A percentile compares a stretch with the other conserved stretches of the same genome.
Evolutionary conservation across 768 basidiomycete species (phyloP).

Genomic region (Collybiopsis luxurians): DNA sequence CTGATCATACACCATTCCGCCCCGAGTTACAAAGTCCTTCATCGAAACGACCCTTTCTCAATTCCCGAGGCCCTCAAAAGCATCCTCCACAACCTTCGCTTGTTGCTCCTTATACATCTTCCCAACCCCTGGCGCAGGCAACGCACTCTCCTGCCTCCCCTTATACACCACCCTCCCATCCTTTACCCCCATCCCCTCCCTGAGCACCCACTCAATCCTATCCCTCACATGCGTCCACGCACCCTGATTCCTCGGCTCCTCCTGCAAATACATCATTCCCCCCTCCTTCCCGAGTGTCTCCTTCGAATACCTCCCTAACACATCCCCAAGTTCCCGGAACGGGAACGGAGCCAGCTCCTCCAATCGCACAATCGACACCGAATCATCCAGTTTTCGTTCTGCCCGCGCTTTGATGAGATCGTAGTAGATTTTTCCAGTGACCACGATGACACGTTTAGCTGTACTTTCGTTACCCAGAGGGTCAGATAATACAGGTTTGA

Average conservation of each 20-base stretch:
- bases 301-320: conserved; percentile 43
- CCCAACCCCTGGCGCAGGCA: conserved; percentile 78
- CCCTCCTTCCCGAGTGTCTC: conserved; percentile 21
- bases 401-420: conserved; percentile 74
- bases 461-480: conserved; percentile 29
- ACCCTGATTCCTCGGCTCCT: conserved; percentile 89
- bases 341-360: conserved; percentile 93
- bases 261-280: conserved; percentile 72
- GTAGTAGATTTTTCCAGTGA: conserved; percentile 87
- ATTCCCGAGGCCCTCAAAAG: conserved; percentile 55
- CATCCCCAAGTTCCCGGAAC: conserved; percentile 47
- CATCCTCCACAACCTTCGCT: conserved; percentile 52
- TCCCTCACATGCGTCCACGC: conserved; percentile 65
- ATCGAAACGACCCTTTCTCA: no score
- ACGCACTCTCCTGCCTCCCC: conserved; percentile 69
- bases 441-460: conserved; percentile 65
- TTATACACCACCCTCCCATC: conserved; percentile 43
- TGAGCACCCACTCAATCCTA: conserved; percentile 53
- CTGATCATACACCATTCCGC: no score
- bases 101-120: conserved; percentile 67
- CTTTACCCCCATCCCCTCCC: conserved; percentile 30
- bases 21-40: neutral
- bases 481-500: conserved; percentile 69
- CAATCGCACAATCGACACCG: conserved; percentile 69
- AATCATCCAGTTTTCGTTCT: conserved; percentile 40